These are phyloP conservation scores for Fusarium sororula DNA, from an alignment of 2,329 filamentous ascomycete species.

Conservation along the genomic window DNA sequence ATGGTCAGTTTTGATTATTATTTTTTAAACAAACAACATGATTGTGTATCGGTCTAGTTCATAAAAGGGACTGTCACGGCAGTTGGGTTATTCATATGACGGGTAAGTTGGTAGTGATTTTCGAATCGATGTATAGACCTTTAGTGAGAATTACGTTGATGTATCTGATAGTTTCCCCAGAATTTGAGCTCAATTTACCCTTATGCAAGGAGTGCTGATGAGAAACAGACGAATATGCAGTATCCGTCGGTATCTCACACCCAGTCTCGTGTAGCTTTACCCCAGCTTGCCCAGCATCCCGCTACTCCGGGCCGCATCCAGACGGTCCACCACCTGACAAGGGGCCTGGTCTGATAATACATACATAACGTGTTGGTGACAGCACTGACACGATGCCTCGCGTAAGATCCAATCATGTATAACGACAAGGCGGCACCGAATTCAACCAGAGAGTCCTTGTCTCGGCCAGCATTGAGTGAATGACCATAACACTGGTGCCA, in stretches of 20 bases:
- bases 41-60: neutral
- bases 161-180: neutral
- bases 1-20: neutral
- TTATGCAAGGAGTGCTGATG: neutral
- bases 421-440: neutral
- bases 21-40: neutral
- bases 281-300: neutral
- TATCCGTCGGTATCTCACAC: neutral
- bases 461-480: neutral
- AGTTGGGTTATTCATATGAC: neutral
- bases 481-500: neutral
- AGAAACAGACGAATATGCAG: slow-evolving; percentile 1
- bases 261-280: neutral
- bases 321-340: neutral
- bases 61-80: neutral
- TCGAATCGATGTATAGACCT: neutral
- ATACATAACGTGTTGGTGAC: neutral
- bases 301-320: neutral
- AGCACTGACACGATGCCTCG: neutral
- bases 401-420: neutral
- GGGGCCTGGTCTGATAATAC: neutral
- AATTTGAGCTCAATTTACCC: neutral
- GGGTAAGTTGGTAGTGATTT: neutral
- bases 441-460: neutral
- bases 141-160: neutral